These are phyloP conservation scores for Digitaria exilis DNA, from an alignment of 202 grass and related monocot genomes.

Conservation along the genomic window DNA sequence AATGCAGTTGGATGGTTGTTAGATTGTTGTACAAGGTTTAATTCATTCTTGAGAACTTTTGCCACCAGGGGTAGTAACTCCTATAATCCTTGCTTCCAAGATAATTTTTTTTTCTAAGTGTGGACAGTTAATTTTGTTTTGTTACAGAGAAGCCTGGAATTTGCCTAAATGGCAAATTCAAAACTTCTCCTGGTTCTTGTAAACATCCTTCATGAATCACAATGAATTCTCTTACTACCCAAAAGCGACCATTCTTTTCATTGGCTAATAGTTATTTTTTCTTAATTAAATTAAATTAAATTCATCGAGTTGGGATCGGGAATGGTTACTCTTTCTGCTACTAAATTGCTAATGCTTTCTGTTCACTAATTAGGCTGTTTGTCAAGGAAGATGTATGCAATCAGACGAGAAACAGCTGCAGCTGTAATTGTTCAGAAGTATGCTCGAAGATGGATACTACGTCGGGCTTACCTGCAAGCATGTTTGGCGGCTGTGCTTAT, in stretches of 20 bases:
- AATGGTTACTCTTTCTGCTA: conserved; percentile 12
- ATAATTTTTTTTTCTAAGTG: too few relatives aligned
- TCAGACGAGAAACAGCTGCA: conserved; percentile 62
- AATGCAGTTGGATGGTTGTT: neutral
- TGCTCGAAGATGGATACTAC: conserved; percentile 60
- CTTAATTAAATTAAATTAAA: too few relatives aligned
- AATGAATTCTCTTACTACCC: neutral
- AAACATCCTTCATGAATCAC: conserved; percentile 8
- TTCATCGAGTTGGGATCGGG: neutral
- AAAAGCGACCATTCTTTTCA: neutral
- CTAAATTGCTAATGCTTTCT: conserved; percentile 29
- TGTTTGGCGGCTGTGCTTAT: conserved; percentile 65
- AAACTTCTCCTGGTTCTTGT: conserved; percentile 14
- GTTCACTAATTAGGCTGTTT: conserved; percentile 65
- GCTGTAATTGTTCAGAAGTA: conserved; percentile 85
- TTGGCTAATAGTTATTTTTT: too few relatives aligned
- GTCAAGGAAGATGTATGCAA: conserved; percentile 66
- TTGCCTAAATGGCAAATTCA: conserved; percentile 1
- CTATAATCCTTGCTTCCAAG: neutral
- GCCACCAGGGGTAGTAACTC: neutral
- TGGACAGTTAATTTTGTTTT: neutral
- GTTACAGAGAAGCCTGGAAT: neutral
- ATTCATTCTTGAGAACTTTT: neutral
- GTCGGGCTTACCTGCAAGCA: conserved; percentile 49
- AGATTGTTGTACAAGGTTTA: neutral